Evolutionary conservation across 768 basidiomycete genomes (phyloP).

Genomic region (Rhizopogon vulgaris): DNA sequence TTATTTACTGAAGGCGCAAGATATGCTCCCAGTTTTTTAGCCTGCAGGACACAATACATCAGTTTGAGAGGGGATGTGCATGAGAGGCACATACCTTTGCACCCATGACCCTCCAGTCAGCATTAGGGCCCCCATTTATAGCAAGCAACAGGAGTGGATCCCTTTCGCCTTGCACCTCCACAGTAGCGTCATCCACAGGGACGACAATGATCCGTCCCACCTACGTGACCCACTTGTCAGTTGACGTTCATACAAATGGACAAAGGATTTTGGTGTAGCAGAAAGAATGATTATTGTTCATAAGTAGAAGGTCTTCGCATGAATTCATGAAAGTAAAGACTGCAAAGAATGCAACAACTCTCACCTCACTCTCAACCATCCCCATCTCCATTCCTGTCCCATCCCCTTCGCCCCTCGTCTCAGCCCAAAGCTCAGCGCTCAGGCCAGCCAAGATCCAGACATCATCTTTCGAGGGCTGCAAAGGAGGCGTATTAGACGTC

Average conservation of each 20-base stretch:
- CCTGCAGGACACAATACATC: constrained; percentile 11
- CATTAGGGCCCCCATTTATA: constrained; percentile 51
- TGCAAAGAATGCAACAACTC: constrained; percentile 14
- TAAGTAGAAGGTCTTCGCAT: neutral
- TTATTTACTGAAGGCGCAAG: constrained; percentile 33
- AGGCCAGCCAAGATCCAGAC: constrained; percentile 68
- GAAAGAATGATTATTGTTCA: neutral
- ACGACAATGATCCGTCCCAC: constrained; percentile 67
- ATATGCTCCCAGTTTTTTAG: constrained; percentile 24
- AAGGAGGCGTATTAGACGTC: neutral
- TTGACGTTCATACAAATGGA: neutral
- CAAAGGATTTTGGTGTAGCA: too few relatives aligned
- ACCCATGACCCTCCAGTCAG: constrained; percentile 64
- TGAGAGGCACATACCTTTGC: constrained; percentile 41
- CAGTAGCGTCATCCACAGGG: constrained; percentile 38
- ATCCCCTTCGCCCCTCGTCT: constrained; percentile 47
- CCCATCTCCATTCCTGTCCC: constrained; percentile 25
- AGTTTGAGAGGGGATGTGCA: neutral
- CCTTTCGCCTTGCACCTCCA: constrained; percentile 21
- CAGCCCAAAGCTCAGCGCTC: constrained; percentile 72
- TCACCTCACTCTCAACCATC: constrained; percentile 76
- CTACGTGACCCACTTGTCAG: constrained; percentile 28
- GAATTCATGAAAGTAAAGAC: neutral
- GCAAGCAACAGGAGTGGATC: constrained; percentile 66
- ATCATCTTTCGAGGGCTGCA: constrained; percentile 57